phyloP scores from a whole-genome alignment of 2,329 filamentous ascomycete species.

The Paradendryphiella salina region DNA sequence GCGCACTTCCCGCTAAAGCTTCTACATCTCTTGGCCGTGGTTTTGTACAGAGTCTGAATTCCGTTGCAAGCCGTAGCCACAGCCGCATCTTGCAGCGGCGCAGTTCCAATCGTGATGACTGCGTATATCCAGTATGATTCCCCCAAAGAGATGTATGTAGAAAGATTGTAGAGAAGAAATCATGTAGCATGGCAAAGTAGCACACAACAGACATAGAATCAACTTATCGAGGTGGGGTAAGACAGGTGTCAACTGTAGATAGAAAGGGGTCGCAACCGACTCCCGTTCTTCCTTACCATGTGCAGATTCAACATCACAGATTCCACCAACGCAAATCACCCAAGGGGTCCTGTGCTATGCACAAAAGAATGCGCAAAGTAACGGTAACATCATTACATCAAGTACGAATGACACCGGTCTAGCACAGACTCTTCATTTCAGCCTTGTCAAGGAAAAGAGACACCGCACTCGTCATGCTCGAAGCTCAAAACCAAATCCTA shows the following conservation, averaged over 20 bases:
- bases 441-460: not conserved
- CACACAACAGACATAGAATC: no score
- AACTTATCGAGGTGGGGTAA: not conserved
- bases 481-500: not conserved
- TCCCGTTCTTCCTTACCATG: not conserved
- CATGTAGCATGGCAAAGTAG: no score
- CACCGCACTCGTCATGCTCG: not conserved
- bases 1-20: not conserved
- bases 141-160: not conserved
- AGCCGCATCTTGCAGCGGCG: no score
- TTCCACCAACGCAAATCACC: not conserved
- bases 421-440: not conserved
- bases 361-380: not conserved
- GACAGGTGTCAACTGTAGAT: not conserved
- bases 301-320: not conserved
- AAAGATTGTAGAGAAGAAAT: no score
- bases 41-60: no score
- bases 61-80: no score
- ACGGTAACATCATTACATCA: slow-evolving; percentile 1
- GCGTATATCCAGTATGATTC: not conserved
- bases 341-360: not conserved
- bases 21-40: not conserved
- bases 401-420: not conserved
- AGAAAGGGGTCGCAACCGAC: not conserved
- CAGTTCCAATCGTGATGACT: not conserved